Evolutionary conservation across 2,329 filamentous ascomycete genomes (phyloP).

Genomic region (Trichoderma lentiforme): DNA sequence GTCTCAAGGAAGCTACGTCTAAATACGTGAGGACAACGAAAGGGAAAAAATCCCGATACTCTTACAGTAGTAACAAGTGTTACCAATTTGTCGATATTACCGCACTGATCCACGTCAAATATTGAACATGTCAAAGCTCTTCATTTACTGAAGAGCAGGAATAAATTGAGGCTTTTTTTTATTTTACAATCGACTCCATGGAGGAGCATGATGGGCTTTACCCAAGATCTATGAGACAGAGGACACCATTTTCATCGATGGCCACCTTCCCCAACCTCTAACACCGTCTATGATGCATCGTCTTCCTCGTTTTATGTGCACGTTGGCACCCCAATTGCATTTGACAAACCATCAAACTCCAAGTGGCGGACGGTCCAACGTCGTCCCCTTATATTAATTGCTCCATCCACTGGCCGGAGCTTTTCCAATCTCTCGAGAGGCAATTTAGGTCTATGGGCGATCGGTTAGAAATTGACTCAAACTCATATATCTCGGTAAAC

Average conservation of each 20-base stretch:
- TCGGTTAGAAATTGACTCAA: neutral
- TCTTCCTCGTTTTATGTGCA: slow-evolving; percentile 36
- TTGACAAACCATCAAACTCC: slow-evolving; percentile 29
- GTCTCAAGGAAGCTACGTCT: neutral
- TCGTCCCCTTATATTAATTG: slow-evolving; percentile 31
- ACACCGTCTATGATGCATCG: slow-evolving; percentile 40
- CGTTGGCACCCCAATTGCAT: slow-evolving; percentile 28
- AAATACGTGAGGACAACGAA: neutral
- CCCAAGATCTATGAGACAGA: slow-evolving; percentile 36
- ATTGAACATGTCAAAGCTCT: slow-evolving; percentile 30
- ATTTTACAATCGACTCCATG: slow-evolving; percentile 42
- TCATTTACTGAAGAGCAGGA: slow-evolving; percentile 35
- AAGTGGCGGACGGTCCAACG: slow-evolving; percentile 28
- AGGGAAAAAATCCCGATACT: too few relatives aligned
- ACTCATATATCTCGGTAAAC: neutral
- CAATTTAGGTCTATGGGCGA: slow-evolving; percentile 36
- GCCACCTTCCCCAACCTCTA: slow-evolving; percentile 37
- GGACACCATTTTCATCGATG: slow-evolving; percentile 31
- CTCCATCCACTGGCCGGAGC: slow-evolving; percentile 38
- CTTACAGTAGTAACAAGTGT: neutral
- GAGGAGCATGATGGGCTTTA: slow-evolving; percentile 32
- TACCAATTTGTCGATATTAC: neutral
- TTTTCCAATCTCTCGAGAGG: slow-evolving; percentile 32
- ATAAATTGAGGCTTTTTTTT: slow-evolving; percentile 43
- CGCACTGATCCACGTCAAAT: neutral